Evolutionary conservation across 75 land plant species (phyloP).

Genomic region (Selaginella tamariscina): DNA sequence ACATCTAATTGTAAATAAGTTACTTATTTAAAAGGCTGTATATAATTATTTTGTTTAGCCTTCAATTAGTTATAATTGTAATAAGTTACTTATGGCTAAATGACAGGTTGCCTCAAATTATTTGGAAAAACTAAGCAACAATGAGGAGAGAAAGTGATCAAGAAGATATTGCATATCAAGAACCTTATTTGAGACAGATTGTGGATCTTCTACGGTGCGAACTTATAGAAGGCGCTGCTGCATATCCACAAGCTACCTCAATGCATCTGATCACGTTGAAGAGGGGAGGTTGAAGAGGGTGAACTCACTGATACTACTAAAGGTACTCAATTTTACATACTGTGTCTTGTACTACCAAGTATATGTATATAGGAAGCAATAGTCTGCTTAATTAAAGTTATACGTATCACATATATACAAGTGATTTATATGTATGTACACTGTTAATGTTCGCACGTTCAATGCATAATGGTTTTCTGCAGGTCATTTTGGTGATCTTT

Average conservation of each 20-base stretch:
- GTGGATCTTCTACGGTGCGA: constrained; percentile 73
- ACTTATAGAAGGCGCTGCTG: constrained; percentile 80
- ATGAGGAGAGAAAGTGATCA: constrained; percentile 89
- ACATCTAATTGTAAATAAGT: no score
- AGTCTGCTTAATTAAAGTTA: no score
- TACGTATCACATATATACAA: no score
- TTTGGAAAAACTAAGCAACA: constrained; percentile 76
- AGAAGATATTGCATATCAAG: constrained; percentile 95
- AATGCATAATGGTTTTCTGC: not conserved
- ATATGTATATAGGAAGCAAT: no score
- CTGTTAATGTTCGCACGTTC: no score
- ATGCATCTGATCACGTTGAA: not conserved
- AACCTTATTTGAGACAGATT: constrained; percentile 71
- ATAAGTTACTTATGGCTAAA: constrained; percentile 3
- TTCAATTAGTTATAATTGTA: not conserved
- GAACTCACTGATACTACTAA: constrained; percentile 72
- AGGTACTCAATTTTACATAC: no score
- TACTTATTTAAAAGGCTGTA: constrained; percentile 3
- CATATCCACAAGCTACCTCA: constrained; percentile 24
- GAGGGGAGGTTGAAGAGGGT: constrained; percentile 86
- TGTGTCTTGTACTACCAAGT: not conserved
- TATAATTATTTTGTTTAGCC: not conserved
- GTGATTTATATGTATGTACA: no score
- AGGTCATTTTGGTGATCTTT: constrained; percentile 65
- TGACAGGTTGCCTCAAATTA: constrained; percentile 78